These are phyloP conservation scores for Cynara cardunculus DNA, from an alignment of 129 eudicot species.

Conservation along the genomic window DNA sequence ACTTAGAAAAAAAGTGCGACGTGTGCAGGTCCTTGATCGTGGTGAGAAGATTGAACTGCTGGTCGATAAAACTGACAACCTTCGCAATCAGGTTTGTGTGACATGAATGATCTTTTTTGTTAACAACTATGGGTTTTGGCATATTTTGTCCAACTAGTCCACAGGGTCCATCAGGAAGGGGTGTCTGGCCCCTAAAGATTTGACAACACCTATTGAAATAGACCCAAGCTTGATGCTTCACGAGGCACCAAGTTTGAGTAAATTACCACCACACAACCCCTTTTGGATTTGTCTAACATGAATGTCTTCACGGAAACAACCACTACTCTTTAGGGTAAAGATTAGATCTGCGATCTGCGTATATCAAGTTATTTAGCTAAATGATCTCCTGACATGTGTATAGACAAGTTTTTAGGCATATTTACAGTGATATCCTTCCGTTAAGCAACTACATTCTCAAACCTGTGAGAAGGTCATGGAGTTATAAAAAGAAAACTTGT, in stretches of 20 bases:
- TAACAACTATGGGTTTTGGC: not conserved
- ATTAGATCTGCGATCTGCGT: not conserved
- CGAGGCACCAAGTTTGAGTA: not conserved
- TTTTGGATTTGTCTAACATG: not conserved
- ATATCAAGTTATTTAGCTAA: not conserved
- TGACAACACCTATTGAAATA: not conserved
- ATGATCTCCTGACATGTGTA: not conserved
- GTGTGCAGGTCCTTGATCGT: slow-evolving; percentile 75
- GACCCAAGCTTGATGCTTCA: not conserved
- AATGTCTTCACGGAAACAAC: not conserved
- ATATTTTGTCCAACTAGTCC: not conserved
- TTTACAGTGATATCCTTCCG: no score
- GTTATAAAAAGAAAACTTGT: not conserved
- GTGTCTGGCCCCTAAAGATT: not conserved
- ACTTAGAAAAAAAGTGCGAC: not conserved
- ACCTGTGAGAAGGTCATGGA: not conserved
- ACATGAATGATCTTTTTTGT: not conserved
- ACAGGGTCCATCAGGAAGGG: not conserved
- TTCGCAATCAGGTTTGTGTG: slow-evolving; percentile 66
- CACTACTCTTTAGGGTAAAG: not conserved
- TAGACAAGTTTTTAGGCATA: not conserved
- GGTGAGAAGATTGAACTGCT: slow-evolving; percentile 87
- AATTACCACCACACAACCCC: not conserved
- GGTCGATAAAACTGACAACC: slow-evolving; percentile 85
- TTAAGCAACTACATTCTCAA: not conserved